These are phyloP conservation scores for Jacaranda copaia DNA, from an alignment of 257 asterid species.

Conservation along the genomic window DNA sequence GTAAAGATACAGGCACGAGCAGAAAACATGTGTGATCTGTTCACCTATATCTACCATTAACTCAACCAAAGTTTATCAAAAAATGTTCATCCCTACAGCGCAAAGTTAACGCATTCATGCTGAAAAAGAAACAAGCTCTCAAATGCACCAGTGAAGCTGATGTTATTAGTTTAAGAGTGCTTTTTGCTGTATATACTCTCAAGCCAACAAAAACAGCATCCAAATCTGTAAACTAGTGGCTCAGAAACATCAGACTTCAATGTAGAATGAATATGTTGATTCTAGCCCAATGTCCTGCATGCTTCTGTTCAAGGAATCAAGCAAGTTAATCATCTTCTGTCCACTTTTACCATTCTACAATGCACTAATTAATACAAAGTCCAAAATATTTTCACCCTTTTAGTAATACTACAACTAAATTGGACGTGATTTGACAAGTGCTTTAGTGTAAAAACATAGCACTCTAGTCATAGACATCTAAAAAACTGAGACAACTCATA, in stretches of 20 bases:
- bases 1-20: conserved; percentile 28
- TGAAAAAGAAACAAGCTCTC: neutral
- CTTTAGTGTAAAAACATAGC: conserved; percentile 16
- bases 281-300: conserved; percentile 24
- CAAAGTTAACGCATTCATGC: conserved; percentile 18
- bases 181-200: neutral
- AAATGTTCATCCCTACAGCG: conserved; percentile 19
- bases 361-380: conserved; percentile 2
- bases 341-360: neutral
- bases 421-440: conserved; percentile 6
- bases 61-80: conserved; percentile 5
- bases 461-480: neutral
- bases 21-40: conserved; percentile 24
- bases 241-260: neutral
- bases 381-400: conserved; percentile 5
- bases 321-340: conserved; percentile 24
- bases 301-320: conserved; percentile 7
- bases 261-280: conserved; percentile 2
- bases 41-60: conserved; percentile 31
- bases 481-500: neutral
- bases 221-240: neutral
- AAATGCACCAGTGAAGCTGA: conserved; percentile 17
- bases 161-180: neutral
- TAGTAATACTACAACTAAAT: neutral
- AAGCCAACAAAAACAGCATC: conserved; percentile 21